Evolutionary conservation across 2,329 filamentous ascomycete genomes (phyloP).

Genomic region (Claviceps maximensis): DNA sequence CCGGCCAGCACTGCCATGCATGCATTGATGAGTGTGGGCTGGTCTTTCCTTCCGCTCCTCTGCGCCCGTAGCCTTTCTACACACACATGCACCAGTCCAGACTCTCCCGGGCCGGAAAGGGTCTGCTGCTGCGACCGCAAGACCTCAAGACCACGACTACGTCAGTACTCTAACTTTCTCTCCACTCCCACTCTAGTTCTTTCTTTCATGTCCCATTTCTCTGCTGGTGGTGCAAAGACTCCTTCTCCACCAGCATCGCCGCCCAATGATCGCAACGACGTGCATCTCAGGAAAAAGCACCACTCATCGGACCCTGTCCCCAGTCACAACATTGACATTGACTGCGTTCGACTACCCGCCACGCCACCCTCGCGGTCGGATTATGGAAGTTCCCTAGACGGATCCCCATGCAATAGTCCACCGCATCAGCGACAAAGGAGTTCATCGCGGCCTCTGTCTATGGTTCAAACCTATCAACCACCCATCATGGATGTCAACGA

Average conservation of each 20-base stretch:
- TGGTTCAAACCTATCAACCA: slow-evolving; percentile 75
- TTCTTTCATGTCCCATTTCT: slow-evolving; percentile 79
- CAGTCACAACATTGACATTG: slow-evolving; percentile 24
- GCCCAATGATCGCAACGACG: slow-evolving; percentile 21
- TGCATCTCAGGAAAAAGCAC: slow-evolving; percentile 17
- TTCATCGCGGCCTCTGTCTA: slow-evolving; percentile 63
- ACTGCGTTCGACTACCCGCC: slow-evolving; percentile 21
- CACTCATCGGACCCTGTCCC: slow-evolving; percentile 20
- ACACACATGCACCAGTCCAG: not conserved
- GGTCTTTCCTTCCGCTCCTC: not conserved
- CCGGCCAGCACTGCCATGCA: not conserved
- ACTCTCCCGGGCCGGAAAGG: not conserved
- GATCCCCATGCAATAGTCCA: slow-evolving; percentile 29
- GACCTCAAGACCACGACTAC: not conserved
- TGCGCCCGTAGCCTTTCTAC: not conserved
- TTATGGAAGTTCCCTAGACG: slow-evolving; percentile 29
- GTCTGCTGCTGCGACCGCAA: not conserved
- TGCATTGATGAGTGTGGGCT: not conserved
- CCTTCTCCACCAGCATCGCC: slow-evolving; percentile 33
- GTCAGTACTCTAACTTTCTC: slow-evolving; percentile 2
- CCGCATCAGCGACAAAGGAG: slow-evolving; percentile 31
- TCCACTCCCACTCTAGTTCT: slow-evolving; percentile 43
- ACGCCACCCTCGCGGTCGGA: slow-evolving; percentile 27
- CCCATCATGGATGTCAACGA: slow-evolving; percentile 72
- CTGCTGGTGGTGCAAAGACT: slow-evolving; percentile 34